Conservation (phyloP, 768 basidiomycete species). For the Leccinellum rugosiceps region DNA sequence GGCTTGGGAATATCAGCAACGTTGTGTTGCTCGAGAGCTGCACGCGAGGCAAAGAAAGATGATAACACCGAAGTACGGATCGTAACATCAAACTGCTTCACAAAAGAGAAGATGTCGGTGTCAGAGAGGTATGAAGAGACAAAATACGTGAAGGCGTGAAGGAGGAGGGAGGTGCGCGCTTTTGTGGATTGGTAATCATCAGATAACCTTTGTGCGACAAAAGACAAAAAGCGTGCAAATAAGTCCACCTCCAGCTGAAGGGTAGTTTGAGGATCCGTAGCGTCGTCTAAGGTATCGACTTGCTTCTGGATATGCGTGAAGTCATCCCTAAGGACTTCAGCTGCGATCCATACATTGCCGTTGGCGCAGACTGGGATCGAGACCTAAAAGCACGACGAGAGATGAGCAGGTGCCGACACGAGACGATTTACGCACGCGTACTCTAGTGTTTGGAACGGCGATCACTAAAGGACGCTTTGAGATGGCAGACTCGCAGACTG, state of each 20-base stretch:
- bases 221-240: slow-evolving; percentile 77
- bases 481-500: slow-evolving; percentile 28
- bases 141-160: slow-evolving; percentile 76
- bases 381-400: slow-evolving; percentile 43
- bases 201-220: slow-evolving; percentile 62
- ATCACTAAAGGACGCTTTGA: slow-evolving; percentile 36
- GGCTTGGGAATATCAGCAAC: slow-evolving; percentile 54
- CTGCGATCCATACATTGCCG: slow-evolving; percentile 84
- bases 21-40: slow-evolving; percentile 58
- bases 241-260: slow-evolving; percentile 74
- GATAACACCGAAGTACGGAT: slow-evolving; percentile 73
- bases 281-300: slow-evolving; percentile 54
- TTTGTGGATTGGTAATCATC: slow-evolving; percentile 49
- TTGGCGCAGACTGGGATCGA: slow-evolving; percentile 85
- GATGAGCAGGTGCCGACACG: slow-evolving; percentile 3
- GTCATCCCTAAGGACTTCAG: slow-evolving; percentile 88
- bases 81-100: slow-evolving; percentile 70
- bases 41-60: slow-evolving; percentile 76
- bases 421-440: slow-evolving; percentile 22
- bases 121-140: slow-evolving; percentile 66
- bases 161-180: slow-evolving; percentile 64
- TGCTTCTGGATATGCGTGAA: slow-evolving; percentile 66
- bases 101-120: slow-evolving; percentile 80
- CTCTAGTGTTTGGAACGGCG: slow-evolving; percentile 32
- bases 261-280: slow-evolving; percentile 49